phyloP scores from a whole-genome alignment of 2,329 filamentous ascomycete genomes.

The Xylariales sp. region DNA sequence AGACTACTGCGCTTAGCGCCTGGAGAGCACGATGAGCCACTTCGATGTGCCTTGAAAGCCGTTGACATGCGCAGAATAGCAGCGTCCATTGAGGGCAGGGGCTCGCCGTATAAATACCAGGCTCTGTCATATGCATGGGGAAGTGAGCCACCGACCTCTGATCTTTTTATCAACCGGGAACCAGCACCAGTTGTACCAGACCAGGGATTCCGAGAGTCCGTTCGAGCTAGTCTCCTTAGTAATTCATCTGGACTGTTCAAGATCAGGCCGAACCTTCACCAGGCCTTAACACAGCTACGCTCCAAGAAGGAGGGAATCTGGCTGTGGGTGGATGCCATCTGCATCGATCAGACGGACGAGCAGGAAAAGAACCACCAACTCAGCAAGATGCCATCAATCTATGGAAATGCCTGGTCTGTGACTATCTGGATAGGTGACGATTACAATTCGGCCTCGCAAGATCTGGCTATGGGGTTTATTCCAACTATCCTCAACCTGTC shows the following conservation, averaged over 20 bases:
- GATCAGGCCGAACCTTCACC: background rate
- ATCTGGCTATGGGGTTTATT: background rate
- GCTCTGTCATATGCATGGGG: background rate
- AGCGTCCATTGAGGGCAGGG: background rate
- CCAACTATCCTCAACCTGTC: background rate
- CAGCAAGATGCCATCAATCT: background rate
- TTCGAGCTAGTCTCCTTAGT: background rate
- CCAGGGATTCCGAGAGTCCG: background rate
- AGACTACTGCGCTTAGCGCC: background rate
- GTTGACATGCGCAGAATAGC: background rate
- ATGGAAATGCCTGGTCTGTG: background rate
- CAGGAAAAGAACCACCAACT: background rate
- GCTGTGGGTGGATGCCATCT: too few species aligned
- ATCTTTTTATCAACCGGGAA: background rate
- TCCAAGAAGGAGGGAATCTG: background rate
- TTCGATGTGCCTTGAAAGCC: background rate
- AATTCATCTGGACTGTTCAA: background rate
- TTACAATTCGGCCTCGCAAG: background rate
- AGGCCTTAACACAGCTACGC: background rate
- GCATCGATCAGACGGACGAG: background rate
- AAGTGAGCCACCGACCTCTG: background rate
- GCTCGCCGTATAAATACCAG: background rate
- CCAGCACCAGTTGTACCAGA: background rate
- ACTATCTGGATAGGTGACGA: background rate
- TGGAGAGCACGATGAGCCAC: background rate